These are phyloP conservation scores for Ceratobasidium sp. DNA, from an alignment of 1,284 basidiomycete genomes.

Conservation along the genomic window DNA sequence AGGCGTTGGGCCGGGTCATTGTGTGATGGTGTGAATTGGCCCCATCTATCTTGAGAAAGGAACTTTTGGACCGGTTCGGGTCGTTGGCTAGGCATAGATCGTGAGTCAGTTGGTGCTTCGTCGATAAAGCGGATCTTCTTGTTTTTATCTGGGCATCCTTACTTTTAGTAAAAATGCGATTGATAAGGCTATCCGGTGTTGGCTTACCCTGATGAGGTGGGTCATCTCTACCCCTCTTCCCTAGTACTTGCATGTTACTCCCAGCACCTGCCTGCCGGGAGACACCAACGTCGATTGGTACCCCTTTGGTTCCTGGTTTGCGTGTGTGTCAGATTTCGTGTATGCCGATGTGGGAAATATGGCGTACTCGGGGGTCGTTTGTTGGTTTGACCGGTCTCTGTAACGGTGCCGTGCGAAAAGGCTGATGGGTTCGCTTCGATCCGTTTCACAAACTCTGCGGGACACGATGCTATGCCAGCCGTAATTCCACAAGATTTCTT, in stretches of 20 bases:
- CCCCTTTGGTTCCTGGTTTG: background rate
- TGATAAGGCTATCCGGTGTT: background rate
- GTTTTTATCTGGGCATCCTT: background rate
- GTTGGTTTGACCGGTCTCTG: background rate
- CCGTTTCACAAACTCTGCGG: background rate
- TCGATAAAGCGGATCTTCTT: background rate
- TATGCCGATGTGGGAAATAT: background rate
- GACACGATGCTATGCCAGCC: background rate
- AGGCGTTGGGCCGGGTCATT: background rate
- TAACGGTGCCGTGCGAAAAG: background rate
- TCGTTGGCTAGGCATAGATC: background rate
- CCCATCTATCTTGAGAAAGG: background rate
- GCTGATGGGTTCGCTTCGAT: background rate
- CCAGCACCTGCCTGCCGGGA: background rate
- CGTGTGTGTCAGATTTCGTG: background rate
- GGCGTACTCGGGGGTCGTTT: background rate
- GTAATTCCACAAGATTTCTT: constrained; percentile 9
- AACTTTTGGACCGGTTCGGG: background rate
- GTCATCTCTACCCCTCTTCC: background rate
- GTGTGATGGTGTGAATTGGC: background rate
- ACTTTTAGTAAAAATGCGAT: background rate
- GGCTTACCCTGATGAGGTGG: background rate
- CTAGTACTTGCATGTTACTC: background rate
- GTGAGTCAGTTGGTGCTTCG: background rate
- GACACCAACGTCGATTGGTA: background rate